Base-by-base conservation (phyloP, 116 monocot species). In the Iris pallida region DNA sequence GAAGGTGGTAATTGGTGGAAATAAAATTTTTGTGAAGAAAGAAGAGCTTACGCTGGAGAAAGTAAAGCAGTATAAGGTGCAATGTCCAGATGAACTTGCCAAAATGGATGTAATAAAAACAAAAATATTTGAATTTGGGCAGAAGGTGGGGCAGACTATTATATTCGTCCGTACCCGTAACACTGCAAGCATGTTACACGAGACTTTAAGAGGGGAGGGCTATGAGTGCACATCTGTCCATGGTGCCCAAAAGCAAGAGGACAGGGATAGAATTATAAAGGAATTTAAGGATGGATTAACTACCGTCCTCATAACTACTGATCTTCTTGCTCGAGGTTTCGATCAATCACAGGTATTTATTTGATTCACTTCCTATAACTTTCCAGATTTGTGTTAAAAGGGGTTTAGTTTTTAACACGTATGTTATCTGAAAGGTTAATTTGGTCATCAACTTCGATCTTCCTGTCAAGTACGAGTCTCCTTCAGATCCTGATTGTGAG, bases 381-480 rank as follows among this genome's bases (percentile, higher is more conserved):
- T 18, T 16, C 45, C 16, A 15, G 15, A 59, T 57, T 20, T 55
- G 0, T 20, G 10, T 15, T 63, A 47, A 47, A 40, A 13, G 40
- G 16, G 47, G 12, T 43, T 43, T n/a, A 44, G 14, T 66, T 53
- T 30, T 12, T 74, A 40, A 12, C 65, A 14, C 6, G 42, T 20
- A 42, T 53, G 15, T 68, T 15, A 2, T 40, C 14, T 66, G 12
- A 16, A 11, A 57, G 57, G 69, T 69, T 42, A 98, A 98, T 71
- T 75, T 92, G 78, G 98, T 98, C 15, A 85, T 92, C 75, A 98
- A 98, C 71, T 88, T 80, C 79, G 98, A 92, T 79, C 86, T 98
- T 68, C 98, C 98, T 53, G 68, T 88, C 20, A 92, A 90, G 69
- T 69, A 82, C 64, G 64, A 64, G 3, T 78, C 76, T 8, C 73